phyloP scores from a whole-genome alignment of 345 rosid species.

The Aquilaria sinensis region DNA sequence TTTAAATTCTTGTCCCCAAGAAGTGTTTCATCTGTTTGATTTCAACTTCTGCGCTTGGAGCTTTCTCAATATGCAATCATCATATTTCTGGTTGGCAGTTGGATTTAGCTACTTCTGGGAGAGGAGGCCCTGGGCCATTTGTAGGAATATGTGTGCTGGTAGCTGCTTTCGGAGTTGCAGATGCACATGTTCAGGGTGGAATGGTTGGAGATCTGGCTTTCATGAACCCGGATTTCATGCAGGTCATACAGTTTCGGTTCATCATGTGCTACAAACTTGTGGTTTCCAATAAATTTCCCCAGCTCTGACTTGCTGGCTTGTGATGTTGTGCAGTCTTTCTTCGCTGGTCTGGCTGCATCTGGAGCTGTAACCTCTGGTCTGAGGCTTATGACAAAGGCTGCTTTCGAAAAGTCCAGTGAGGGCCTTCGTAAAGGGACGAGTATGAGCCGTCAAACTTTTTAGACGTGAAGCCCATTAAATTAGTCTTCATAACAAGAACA shows the following conservation, averaged over 20 bases:
- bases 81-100: conserved; percentile 25
- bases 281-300: neutral
- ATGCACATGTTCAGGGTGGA: conserved; percentile 80
- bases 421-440: conserved; percentile 76
- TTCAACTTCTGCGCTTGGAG: neutral
- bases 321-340: conserved; percentile 43
- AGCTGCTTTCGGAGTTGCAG: conserved; percentile 62
- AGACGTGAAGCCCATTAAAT: neutral
- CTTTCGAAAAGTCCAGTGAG: conserved; percentile 44
- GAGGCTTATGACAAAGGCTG: conserved; percentile 69
- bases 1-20: no score
- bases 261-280: neutral
- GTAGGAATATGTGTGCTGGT: conserved; percentile 49
- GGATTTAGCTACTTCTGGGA: conserved; percentile 58
- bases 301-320: no score
- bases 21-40: no score
- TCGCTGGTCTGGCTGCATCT: conserved; percentile 73
- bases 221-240: conserved; percentile 79
- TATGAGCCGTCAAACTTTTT: conserved; percentile 21
- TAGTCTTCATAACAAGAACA: neutral
- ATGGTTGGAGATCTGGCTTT: conserved; percentile 74
- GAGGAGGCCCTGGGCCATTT: conserved; percentile 54
- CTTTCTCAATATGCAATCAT: neutral
- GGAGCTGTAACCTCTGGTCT: conserved; percentile 69
- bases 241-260: conserved; percentile 25